phyloP scores from a whole-genome alignment of 805 yeast genomes.

The Starmerella bombicola region DNA sequence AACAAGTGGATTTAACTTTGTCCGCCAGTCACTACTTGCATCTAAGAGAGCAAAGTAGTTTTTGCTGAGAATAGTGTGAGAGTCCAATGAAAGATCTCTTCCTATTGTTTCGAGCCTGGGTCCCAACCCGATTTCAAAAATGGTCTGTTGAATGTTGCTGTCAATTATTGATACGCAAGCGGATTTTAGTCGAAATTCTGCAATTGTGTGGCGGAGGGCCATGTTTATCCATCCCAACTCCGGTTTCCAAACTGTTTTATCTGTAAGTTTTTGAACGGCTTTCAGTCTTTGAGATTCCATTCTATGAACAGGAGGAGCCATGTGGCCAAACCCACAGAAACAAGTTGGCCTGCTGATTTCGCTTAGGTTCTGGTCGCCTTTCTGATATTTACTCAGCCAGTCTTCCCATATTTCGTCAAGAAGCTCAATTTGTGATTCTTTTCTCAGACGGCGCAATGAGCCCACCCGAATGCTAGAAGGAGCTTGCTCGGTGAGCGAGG shows the following conservation, averaged over 20 bases:
- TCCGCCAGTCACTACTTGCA: conserved; percentile 61
- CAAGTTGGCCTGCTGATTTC: conserved; percentile 45
- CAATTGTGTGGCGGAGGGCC: conserved; percentile 31
- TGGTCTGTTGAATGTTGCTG: conserved; percentile 37
- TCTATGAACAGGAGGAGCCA: conserved; percentile 49
- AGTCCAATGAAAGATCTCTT: conserved; percentile 49
- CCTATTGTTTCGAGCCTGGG: conserved; percentile 33
- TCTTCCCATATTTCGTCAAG: conserved; percentile 22
- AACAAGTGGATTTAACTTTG: conserved; percentile 49
- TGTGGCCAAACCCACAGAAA: conserved; percentile 35
- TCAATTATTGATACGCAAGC: conserved; percentile 49
- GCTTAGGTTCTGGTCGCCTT: conserved; percentile 15
- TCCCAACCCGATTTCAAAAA: conserved; percentile 37
- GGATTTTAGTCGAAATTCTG: conserved; percentile 37
- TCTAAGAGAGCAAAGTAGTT: conserved; percentile 45
- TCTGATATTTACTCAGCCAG: conserved; percentile 18
- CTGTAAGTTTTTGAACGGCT: conserved; percentile 33
- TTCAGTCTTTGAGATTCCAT: conserved; percentile 38
- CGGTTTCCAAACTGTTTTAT: conserved; percentile 40
- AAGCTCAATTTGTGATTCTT: conserved; percentile 6
- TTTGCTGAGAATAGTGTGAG: conserved; percentile 51
- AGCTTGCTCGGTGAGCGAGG: no score
- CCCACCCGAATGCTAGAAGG: conserved; percentile 8
- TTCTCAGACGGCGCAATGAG: conserved; percentile 4
- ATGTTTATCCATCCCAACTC: conserved; percentile 31